phyloP scores from a whole-genome alignment of 805 yeast genomes.

The Lipomyces mesembrius region DNA sequence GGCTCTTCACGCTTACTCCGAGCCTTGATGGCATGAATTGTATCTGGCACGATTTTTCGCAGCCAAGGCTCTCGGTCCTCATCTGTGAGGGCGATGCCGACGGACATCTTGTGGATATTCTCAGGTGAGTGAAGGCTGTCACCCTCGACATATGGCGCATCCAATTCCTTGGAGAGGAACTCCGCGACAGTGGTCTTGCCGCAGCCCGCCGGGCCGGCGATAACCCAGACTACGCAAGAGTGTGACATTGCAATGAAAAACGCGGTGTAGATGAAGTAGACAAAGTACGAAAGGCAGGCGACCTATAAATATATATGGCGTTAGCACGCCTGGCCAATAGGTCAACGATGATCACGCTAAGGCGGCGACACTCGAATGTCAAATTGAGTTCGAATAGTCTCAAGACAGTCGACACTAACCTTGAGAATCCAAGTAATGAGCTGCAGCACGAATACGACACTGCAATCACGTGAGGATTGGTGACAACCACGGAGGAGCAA shows the following conservation, averaged over 20 bases:
- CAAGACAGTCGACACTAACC: background rate
- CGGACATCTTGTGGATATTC: constrained; percentile 82
- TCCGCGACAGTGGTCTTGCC: constrained; percentile 85
- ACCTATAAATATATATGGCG: background rate
- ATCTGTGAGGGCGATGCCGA: constrained; percentile 80
- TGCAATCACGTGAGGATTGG: background rate
- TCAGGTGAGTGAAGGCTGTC: constrained; percentile 52
- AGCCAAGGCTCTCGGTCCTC: constrained; percentile 96
- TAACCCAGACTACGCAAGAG: constrained; percentile 39
- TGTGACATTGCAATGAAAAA: constrained; percentile 16
- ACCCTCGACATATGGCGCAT: constrained; percentile 77
- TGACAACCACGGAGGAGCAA: background rate
- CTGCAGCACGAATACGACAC: background rate
- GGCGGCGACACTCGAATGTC: background rate
- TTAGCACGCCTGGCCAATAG: background rate
- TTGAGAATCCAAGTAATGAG: background rate
- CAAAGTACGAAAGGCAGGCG: background rate
- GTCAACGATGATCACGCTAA: background rate
- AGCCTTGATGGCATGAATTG: constrained; percentile 48
- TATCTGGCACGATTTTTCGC: constrained; percentile 48
- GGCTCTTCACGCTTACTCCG: constrained; percentile 32
- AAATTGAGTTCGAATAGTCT: background rate
- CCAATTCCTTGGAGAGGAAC: constrained; percentile 52
- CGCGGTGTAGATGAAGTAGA: background rate
- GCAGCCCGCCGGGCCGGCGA: constrained; percentile 96